Base-by-base conservation (phyloP, 2,329 filamentous ascomycete genomes). In the Colletotrichum orbiculare region DNA sequence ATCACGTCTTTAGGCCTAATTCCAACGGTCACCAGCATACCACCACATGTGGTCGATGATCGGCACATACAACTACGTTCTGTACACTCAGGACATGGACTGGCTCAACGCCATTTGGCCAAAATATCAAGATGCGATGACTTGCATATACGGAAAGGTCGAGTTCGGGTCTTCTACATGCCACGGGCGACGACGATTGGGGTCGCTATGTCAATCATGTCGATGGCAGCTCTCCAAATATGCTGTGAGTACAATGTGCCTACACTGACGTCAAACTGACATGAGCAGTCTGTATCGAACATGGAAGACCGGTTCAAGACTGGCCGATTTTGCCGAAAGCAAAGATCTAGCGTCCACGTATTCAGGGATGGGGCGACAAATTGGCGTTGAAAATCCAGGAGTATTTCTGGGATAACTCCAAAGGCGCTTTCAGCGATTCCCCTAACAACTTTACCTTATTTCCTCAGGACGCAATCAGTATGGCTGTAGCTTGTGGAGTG, bases 391-490 rank as follows among this genome's bases (percentile, higher is more conserved):
- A 80, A 8, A 85, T 85, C 34, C 80, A 84, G 48, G 70, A 71
- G 11, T 75, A 80, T 50, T 80, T 84, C 63, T 88, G 82, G 81
- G 81, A 87, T 67, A 68, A 74, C 0, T 57, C 71, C 1, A 77
- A 76, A n/a, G 82, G 82, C 34, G 79, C 85, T 66, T 85, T 88
- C 75, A 78, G 79, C 59, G 84, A 86, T 72, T 87, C 87, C 67
- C 80, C 82, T 41, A 82, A 81, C 0, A 72, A 76, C 6, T 82
- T 79, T 2, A 78, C 79, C 1, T 76, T 91, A 3, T 77, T 85
- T 66, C 85, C 87, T 0, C 87, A 91, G 74, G 87, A 89, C 67
- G 86, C 82, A 12, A 89, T 89, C 73, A 80, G 82, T 57, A 79
- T 88, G 72, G 81, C 85, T 0, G 74, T 88, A 3, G 74, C 84